phyloP scores from a whole-genome alignment of 148 eudicot species.

The Polygonum maritimum region DNA sequence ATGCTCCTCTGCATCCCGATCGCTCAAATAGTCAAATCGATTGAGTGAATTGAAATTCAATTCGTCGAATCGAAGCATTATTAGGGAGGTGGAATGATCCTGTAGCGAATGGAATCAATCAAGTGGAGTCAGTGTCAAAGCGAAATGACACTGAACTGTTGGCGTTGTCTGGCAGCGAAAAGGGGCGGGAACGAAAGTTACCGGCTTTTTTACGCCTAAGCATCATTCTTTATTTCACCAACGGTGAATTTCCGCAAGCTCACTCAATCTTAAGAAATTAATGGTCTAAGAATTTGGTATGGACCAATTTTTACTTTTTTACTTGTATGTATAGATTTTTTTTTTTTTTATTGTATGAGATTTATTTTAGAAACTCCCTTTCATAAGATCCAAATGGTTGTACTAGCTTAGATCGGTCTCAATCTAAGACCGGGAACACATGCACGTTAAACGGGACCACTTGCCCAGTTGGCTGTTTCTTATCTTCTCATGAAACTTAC shows the following conservation, averaged over 20 bases:
- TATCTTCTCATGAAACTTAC: no score
- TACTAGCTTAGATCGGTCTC: no score
- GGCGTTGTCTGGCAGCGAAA: slow-evolving; percentile 9
- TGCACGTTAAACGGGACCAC: not conserved
- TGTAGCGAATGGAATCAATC: not conserved
- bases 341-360: no score
- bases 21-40: no score
- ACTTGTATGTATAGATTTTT: no score
- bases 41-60: not conserved
- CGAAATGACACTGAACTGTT: not conserved
- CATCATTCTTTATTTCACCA: no score
- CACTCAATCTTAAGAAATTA: no score
- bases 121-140: not conserved
- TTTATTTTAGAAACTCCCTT: no score
- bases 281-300: no score
- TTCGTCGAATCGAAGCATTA: not conserved
- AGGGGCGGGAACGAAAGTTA: not conserved
- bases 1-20: not conserved
- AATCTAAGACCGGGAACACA: not conserved
- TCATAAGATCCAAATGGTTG: no score
- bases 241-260: not conserved
- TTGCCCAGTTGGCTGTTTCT: no score
- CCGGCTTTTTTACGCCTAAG: not conserved
- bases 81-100: not conserved
- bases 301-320: no score